Conservation (phyloP, 192 early-diverging fungal genomes). For the Dimargaris cristalligena region DNA sequence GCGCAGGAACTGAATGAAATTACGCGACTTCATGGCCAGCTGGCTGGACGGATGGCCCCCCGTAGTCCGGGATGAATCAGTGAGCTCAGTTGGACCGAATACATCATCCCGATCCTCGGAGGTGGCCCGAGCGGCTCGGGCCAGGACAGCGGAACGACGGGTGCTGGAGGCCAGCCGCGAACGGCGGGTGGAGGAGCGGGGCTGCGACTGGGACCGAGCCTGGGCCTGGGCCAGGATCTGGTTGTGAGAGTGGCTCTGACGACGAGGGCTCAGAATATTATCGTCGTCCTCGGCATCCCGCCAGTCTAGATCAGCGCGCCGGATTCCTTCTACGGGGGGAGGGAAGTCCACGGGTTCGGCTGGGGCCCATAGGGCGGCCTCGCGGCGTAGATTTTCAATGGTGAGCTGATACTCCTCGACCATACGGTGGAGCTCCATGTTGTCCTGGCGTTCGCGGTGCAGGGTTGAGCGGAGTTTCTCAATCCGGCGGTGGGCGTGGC, state of each 20-base stretch:
- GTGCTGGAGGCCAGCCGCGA: not conserved
- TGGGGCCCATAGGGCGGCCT: conserved; percentile 14
- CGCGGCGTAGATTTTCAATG: conserved; percentile 34
- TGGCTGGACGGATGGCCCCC: too few relatives aligned
- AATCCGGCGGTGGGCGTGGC: conserved; percentile 33
- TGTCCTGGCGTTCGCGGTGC: conserved; percentile 34
- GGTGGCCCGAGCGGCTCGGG: too few relatives aligned
- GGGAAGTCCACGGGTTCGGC: not conserved
- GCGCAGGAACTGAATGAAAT: too few relatives aligned
- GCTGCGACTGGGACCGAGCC: too few relatives aligned
- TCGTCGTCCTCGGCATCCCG: conserved; percentile 9
- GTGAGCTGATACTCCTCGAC: conserved; percentile 36
- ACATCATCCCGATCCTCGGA: too few relatives aligned
- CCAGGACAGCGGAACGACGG: not conserved
- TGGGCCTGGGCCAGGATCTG: too few relatives aligned
- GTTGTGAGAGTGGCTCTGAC: not conserved
- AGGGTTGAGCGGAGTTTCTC: conserved; percentile 31
- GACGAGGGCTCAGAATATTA: not conserved
- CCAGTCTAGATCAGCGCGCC: not conserved
- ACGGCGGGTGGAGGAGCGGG: too few relatives aligned
- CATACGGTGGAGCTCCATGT: conserved; percentile 34
- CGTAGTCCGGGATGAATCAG: too few relatives aligned
- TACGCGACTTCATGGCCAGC: too few relatives aligned
- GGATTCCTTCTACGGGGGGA: not conserved
- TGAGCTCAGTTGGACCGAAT: too few relatives aligned